Evolutionary conservation across 306 rosid genomes (phyloP), one percentile per base, ranked within the genome.

Genomic region (Rosa chinensis): DNA sequence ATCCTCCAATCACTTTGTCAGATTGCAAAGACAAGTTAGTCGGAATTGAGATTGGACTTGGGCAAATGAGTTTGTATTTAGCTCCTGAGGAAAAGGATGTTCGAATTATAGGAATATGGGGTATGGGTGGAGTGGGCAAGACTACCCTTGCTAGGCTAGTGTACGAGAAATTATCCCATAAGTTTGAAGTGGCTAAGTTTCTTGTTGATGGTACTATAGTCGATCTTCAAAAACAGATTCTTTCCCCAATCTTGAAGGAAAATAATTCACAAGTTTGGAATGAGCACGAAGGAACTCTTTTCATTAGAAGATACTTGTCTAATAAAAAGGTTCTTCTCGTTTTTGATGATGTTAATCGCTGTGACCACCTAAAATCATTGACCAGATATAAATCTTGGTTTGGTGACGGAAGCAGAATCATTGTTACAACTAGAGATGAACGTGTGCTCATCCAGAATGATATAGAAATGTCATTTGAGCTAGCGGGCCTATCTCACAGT

Each of bases 271-370:
- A 4, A 5, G 13, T 40, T 39, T 40, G 17, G 17, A 18, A 42
- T 44, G 78, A 42, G n/a, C 0, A 42, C 44, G 0, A 42, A 42
- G 44, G 44, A 42, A 42, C 44, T 5, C 0, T 7, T 42, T 42
- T 42, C 6, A 42, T 42, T 42, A 42, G 44, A 42, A 37, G n/a
- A 12, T 53, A 53, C 7, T 35, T 74, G 2, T 20, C 10, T 37
- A 17, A 16, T 18, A 64, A 63, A 66, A 47, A 64, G 62, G 73
- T 48, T 37, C 73, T 66, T 49, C 17, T 77, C 4, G 35, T 77
- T 5, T 49, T 77, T 17, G 80, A 77, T 37, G 40, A 77, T 48
- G 80, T 77, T 2, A 44, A 47, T 47, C 10, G 20, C 0, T 5
- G n/a, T 35, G 7, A 25, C 12, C 20, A 64, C 20, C 23, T 77